Percentiles rank a stretch among this genome's conserved stretches.
phyloP scores from a whole-genome alignment of 495 filamentous ascomycete genomes.

The Penicillium coffeae region DNA sequence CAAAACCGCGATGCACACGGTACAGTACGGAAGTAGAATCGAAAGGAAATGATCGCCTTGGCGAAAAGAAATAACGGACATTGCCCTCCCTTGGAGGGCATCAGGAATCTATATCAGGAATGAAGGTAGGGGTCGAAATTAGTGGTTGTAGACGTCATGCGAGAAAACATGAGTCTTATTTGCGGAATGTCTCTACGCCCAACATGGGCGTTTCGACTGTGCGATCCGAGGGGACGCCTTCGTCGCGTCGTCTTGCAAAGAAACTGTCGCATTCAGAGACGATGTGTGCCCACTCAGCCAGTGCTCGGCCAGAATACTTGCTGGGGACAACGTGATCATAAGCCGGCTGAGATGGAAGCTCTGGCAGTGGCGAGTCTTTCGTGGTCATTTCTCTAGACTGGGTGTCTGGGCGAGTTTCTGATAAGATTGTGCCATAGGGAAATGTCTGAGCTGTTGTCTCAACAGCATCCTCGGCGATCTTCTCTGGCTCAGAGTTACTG shows the following conservation, averaged over 20 bases:
- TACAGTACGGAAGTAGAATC: slow-evolving; percentile 8
- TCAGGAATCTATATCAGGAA: slow-evolving; percentile 15
- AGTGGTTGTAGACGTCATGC: not conserved
- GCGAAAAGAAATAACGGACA: slow-evolving; percentile 2
- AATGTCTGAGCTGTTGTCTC: not conserved
- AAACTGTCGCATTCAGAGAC: slow-evolving; percentile 90
- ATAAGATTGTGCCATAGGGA: not conserved
- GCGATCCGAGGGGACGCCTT: slow-evolving; percentile 72
- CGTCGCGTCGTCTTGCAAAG: slow-evolving; percentile 77
- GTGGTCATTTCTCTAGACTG: slow-evolving; percentile 12
- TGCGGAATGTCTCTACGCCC: slow-evolving; percentile 79
- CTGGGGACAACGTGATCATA: slow-evolving; percentile 39
- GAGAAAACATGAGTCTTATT: slow-evolving; percentile 18
- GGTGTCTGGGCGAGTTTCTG: slow-evolving; percentile 5
- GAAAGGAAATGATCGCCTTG: slow-evolving; percentile 1
- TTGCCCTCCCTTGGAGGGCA: slow-evolving; percentile 5
- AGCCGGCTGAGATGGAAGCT: slow-evolving; percentile 15
- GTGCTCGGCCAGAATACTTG: slow-evolving; percentile 79
- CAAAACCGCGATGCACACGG: slow-evolving; percentile 23
- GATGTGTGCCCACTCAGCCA: slow-evolving; percentile 87
- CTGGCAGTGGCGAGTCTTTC: slow-evolving; percentile 21
- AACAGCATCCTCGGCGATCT: slow-evolving; percentile 12
- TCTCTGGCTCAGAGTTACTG: slow-evolving; percentile 12
- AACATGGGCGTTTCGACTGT: slow-evolving; percentile 85
- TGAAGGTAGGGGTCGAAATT: not conserved